Percentiles rank a stretch among this genome's conserved stretches.
Evolutionary conservation across 2,329 filamentous ascomycete genomes (phyloP).

Genomic region (Coniochaeta sp.): DNA sequence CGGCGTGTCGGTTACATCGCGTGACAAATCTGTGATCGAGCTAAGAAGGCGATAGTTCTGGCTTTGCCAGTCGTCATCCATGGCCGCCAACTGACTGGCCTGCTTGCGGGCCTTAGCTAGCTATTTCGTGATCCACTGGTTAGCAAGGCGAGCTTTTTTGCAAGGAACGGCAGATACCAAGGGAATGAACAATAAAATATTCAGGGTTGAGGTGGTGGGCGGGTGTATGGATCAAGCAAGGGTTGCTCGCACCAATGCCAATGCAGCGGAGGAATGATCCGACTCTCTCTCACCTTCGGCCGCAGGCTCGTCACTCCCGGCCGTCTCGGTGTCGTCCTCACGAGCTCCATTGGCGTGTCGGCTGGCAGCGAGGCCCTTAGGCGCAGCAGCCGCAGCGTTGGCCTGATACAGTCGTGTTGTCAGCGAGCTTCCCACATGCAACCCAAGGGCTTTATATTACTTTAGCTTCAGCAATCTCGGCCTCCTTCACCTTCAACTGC

Average conservation of each 20-base stretch:
- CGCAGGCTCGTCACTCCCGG: conserved; percentile 19
- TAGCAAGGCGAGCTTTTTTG: conserved; percentile 8
- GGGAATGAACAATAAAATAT: neutral
- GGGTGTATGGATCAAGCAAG: conserved; percentile 30
- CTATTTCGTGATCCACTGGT: conserved; percentile 11
- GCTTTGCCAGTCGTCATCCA: conserved; percentile 20
- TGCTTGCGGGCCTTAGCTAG: conserved; percentile 21
- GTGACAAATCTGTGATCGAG: conserved; percentile 15
- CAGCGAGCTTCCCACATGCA: neutral
- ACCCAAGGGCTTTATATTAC: conserved; percentile 25
- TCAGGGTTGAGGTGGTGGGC: conserved; percentile 7
- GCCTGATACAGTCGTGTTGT: conserved; percentile 21
- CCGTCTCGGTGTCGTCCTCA: conserved; percentile 27
- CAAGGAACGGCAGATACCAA: neutral
- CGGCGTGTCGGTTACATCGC: neutral
- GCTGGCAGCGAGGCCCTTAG: conserved; percentile 47
- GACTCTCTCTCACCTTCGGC: conserved; percentile 53
- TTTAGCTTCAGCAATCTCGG: conserved; percentile 55
- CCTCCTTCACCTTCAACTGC: conserved; percentile 55
- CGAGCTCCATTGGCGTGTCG: conserved; percentile 34
- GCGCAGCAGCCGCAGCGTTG: conserved; percentile 7
- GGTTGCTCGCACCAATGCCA: conserved; percentile 59
- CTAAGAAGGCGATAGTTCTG: conserved; percentile 17
- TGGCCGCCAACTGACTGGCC: conserved; percentile 18
- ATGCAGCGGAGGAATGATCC: conserved; percentile 57